These are phyloP conservation scores for Amanita polypyramis DNA, from an alignment of 768 basidiomycete genomes.

Conservation along the genomic window DNA sequence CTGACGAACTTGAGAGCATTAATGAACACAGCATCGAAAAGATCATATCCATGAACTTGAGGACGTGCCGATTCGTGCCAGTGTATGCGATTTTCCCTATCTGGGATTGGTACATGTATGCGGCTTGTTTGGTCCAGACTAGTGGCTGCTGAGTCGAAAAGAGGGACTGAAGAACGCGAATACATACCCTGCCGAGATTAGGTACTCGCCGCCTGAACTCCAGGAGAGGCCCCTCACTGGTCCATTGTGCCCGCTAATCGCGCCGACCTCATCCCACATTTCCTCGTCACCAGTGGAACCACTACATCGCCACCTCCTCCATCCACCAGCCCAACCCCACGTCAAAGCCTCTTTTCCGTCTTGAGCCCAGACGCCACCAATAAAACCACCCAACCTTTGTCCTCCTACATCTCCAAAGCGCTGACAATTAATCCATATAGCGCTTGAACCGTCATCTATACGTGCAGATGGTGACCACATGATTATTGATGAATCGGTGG, in stretches of 20 bases:
- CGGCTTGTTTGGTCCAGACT: slow-evolving; percentile 91
- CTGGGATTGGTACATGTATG: slow-evolving; percentile 57
- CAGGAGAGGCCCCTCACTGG: slow-evolving; percentile 75
- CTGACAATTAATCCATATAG: slow-evolving; percentile 84
- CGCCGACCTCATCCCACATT: slow-evolving; percentile 68
- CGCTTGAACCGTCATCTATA: slow-evolving; percentile 30
- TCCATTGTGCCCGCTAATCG: slow-evolving; percentile 77
- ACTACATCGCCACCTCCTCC: slow-evolving; percentile 71
- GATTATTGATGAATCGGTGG: slow-evolving; percentile 92
- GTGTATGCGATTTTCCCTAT: not conserved
- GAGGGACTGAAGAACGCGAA: not conserved
- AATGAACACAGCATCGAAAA: slow-evolving; percentile 72
- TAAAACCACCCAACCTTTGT: slow-evolving; percentile 83
- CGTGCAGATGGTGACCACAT: slow-evolving; percentile 75
- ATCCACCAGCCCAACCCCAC: slow-evolving; percentile 93
- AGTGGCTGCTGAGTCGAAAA: slow-evolving; percentile 7
- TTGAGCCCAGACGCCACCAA: slow-evolving; percentile 76
- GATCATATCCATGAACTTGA: slow-evolving; percentile 94
- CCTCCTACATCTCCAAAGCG: slow-evolving; percentile 95
- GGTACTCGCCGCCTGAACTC: slow-evolving; percentile 79
- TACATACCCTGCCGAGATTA: slow-evolving; percentile 75
- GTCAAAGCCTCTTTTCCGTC: slow-evolving; percentile 58
- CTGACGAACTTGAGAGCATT: slow-evolving; percentile 73
- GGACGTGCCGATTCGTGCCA: slow-evolving; percentile 92
- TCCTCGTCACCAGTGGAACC: slow-evolving; percentile 19